Base-by-base conservation (phyloP, 495 filamentous ascomycete genomes). In the Penicillium ucsense region DNA sequence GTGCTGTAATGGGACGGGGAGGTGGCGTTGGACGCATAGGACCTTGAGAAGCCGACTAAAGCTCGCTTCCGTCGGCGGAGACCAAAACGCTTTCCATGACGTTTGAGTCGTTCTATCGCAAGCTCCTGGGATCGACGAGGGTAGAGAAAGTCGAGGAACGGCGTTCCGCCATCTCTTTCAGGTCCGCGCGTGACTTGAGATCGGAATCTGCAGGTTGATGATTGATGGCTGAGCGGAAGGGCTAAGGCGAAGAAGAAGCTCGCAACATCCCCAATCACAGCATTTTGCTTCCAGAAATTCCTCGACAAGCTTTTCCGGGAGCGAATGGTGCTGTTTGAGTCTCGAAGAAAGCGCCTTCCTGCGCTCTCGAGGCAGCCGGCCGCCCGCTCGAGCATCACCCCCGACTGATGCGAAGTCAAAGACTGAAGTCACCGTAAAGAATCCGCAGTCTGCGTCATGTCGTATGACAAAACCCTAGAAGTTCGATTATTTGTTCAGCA, bases 361-460 rank as follows among this genome's bases (percentile, higher is more conserved):
- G 83, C 85, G 71, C 78, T 80, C 77, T 89, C 80, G 66, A 89
- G 76, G 72, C 80, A 85, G 71, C 78, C 77, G 49, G 80, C 80
- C 46, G 83, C 84, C 64, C 83, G 84, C 83, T 94, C 86, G 67
- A 91, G 83, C 88, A 94, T 94, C 60, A 73, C 74, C 70, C 32
- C 66, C 70, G 54, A 80, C 71, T 37, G 73, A 65, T 40, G 71
- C 76, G 49, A 65, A 63, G 46, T 64, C 51, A 52, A 59, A 61
- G 54, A 55, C 47, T 60, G 36, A 52, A 56, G 48, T 66, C 60
- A 62, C 59, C 62, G 52, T 45, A 43, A 29, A 46, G 39, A 36
- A 46, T 53, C 38, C 30, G 48, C 34, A 35, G 49, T 49, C 45
- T 45, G 56, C 57, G 61, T 54, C 58, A 60, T 70, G 62, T 64